Evolutionary conservation across 2,329 filamentous ascomycete species (phyloP).

Genomic region (Phialophora expanda): DNA sequence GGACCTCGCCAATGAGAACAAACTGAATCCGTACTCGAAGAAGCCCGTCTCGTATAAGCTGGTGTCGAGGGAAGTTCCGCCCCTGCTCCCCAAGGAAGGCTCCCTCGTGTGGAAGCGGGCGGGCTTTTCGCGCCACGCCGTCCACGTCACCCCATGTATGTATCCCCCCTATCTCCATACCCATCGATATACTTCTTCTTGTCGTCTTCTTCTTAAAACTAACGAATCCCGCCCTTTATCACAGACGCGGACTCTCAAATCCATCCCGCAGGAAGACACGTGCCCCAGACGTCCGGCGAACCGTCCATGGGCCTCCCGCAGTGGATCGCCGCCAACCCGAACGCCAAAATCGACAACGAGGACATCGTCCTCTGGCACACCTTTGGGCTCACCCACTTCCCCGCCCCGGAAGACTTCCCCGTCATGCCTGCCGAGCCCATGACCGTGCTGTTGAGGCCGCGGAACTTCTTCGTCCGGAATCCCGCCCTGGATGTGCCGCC

Average conservation of each 20-base stretch:
- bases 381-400: conserved; percentile 89
- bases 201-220: conserved; percentile 21
- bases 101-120: conserved; percentile 88
- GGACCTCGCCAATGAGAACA: conserved; percentile 87
- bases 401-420: conserved; percentile 86
- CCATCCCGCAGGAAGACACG: conserved; percentile 83
- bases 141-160: conserved; percentile 89
- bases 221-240: neutral
- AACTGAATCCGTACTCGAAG: conserved; percentile 81
- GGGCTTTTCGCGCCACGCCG: conserved; percentile 82
- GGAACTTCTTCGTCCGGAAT: conserved; percentile 82
- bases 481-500: conserved; percentile 82
- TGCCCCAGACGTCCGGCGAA: conserved; percentile 83
- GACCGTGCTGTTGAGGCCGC: conserved; percentile 75
- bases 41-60: conserved; percentile 89
- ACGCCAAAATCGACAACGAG: conserved; percentile 73
- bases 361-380: conserved; percentile 94
- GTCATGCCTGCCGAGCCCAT: conserved; percentile 90
- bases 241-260: conserved; percentile 79
- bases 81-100: conserved; percentile 77
- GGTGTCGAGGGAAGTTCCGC: conserved; percentile 81
- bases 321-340: conserved; percentile 74
- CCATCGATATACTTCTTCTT: conserved; percentile 33
- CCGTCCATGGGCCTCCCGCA: conserved; percentile 73
- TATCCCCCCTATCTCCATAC: conserved; percentile 40